Percentiles rank a stretch among this genome's conserved stretches.
Conservation (phyloP, 805 yeast species). For the Komagataella ulmi region DNA sequence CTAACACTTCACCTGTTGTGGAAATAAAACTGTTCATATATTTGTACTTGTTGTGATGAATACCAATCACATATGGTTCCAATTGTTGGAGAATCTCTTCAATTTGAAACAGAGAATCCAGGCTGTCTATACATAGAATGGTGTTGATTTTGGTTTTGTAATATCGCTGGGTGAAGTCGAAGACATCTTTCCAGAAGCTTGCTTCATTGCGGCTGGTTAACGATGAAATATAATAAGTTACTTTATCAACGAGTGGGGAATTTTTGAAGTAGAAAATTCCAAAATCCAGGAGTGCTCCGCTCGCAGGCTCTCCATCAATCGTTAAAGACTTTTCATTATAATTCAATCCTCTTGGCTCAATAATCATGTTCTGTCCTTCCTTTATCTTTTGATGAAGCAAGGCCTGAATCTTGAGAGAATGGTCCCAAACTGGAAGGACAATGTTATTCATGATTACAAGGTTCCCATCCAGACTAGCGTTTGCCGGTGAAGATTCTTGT, state of each 20-base stretch:
- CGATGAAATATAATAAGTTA: slow-evolving; percentile 52
- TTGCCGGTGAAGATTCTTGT: slow-evolving; percentile 62
- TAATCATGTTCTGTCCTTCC: slow-evolving; percentile 30
- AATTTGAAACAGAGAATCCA: slow-evolving; percentile 66
- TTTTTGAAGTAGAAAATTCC: slow-evolving; percentile 61
- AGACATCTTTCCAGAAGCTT: slow-evolving; percentile 62
- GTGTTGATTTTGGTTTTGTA: slow-evolving; percentile 61
- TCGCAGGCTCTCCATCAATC: slow-evolving; percentile 56
- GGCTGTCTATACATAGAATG: slow-evolving; percentile 59
- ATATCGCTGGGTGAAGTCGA: slow-evolving; percentile 52
- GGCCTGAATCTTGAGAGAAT: slow-evolving; percentile 30
- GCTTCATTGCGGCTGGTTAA: slow-evolving; percentile 72
- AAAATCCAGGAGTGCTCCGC: slow-evolving; percentile 58
- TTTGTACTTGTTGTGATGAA: slow-evolving; percentile 73
- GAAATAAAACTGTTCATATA: slow-evolving; percentile 62
- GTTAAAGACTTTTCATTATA: slow-evolving; percentile 50
- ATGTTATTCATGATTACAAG: slow-evolving; percentile 62
- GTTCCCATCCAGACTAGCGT: slow-evolving; percentile 49
- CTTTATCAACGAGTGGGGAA: slow-evolving; percentile 25
- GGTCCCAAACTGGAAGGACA: slow-evolving; percentile 13
- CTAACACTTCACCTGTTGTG: slow-evolving; percentile 48
- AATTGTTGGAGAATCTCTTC: slow-evolving; percentile 67
- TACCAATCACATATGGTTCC: slow-evolving; percentile 57
- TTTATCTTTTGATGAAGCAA: slow-evolving; percentile 19
- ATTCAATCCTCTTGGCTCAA: slow-evolving; percentile 63